Evolutionary conservation across 1,284 basidiomycete species (phyloP), one percentile per base, ranked within the genome.

Genomic region (Heterobasidion annosum): DNA sequence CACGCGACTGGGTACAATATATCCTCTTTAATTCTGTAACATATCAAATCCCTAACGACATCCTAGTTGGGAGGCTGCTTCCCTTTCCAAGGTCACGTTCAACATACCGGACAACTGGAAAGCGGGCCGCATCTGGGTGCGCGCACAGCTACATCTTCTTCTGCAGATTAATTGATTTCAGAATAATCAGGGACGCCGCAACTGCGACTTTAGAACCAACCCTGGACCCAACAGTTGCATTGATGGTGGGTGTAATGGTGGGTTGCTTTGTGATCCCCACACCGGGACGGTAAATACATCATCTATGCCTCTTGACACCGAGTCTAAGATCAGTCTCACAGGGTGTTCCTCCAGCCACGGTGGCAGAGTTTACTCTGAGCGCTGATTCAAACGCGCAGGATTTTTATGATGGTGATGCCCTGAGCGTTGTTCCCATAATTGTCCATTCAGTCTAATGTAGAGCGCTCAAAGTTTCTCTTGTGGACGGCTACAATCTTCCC

Each of bases 401-500:
- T 60, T 73, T 67, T 60, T 76, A 76, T 57, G 75, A 77, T 55
- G 69, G 70, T 71, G 52, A 19, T 64, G 55, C 3, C 34, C 18
- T 2, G 3, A n/a, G 0, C 16, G 13, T 12, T 51, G 42, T 33
- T 25, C 19, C 46, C 25, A n/a, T 12, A n/a, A 19, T n/a, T 10
- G 16, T 16, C 18, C 8, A 42, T 18, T 25, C 16, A 18, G 25
- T 25, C 16, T 32, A 18, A 19, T 1, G 33, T 32, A 32, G 50
- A 7, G 19, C 8, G 18, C 15, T 32, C 13, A 13, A n/a, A 52
- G 51, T 46, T 8, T 52, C 51, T n/a, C 25, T 52, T n/a, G 51
- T 52, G 13, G 51, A 52, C 45, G 33, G 62, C 3, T 64, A 74
- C 65, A 83, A 85, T 65, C 63, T 85, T 6, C 83, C 83, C 6